These are phyloP conservation scores for Alternaria gaisen DNA, from an alignment of 2,329 filamentous ascomycete genomes.

Conservation along the genomic window DNA sequence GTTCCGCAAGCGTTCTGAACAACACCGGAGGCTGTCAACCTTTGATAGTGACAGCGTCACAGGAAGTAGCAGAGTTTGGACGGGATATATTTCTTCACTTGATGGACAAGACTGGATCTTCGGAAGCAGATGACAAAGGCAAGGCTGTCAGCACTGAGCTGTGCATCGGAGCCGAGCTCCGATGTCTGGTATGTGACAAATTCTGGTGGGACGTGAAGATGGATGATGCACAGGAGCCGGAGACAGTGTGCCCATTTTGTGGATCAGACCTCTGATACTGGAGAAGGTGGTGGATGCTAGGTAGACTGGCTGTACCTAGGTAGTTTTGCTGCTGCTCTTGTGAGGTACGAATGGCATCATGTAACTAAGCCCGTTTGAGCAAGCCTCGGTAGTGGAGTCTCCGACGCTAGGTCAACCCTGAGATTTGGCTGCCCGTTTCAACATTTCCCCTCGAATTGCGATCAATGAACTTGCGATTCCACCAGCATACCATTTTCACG, in stretches of 20 bases:
- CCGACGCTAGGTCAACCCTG: constrained; percentile 23
- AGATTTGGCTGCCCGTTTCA: constrained; percentile 22
- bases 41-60: not conserved
- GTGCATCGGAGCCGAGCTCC: not conserved
- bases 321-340: too few species aligned
- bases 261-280: too few species aligned
- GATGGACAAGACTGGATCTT: not conserved
- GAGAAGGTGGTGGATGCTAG: too few species aligned
- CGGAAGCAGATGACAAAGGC: not conserved
- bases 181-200: too few species aligned
- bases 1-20: not conserved
- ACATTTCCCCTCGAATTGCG: constrained; percentile 23
- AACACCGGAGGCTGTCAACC: not conserved
- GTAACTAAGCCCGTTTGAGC: not conserved
- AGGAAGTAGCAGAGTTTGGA: not conserved
- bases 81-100: not conserved
- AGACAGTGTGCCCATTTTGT: too few species aligned
- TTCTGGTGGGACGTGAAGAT: too few species aligned
- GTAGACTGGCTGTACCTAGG: too few species aligned
- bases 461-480: constrained; percentile 16
- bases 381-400: constrained; percentile 19
- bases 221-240: too few species aligned
- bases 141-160: not conserved
- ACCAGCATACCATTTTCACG: constrained; percentile 31
- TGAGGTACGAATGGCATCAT: not conserved